Percentiles rank a stretch among this genome's conserved stretches.
Conservation (phyloP, 2,329 filamentous ascomycete genomes). For the Endothia cerciana region DNA sequence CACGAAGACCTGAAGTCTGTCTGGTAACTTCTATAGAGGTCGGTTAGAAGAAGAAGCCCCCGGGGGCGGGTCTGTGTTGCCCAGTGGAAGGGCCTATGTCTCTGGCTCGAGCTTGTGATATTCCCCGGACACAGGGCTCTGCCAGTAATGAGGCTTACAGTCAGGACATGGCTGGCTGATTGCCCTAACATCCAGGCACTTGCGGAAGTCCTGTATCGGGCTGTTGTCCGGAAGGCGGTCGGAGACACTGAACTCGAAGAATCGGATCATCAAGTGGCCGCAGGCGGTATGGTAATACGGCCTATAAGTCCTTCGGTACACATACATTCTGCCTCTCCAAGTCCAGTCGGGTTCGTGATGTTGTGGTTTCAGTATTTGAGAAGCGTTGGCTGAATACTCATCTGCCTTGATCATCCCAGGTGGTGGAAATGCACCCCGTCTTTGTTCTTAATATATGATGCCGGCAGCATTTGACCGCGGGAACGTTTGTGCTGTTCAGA, state of each 20-base stretch:
- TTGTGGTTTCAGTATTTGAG: too few species aligned
- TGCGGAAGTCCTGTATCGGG: neutral
- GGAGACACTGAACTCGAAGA: conserved; percentile 5
- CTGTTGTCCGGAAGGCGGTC: neutral
- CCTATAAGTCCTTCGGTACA: conserved; percentile 1
- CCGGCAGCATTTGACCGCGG: too few species aligned
- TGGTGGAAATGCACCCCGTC: too few species aligned
- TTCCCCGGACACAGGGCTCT: conserved; percentile 1
- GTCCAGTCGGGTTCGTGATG: too few species aligned
- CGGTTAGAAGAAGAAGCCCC: neutral
- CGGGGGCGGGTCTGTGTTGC: neutral
- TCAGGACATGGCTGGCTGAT: conserved; percentile 1
- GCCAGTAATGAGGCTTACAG: neutral
- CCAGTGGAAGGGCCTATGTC: neutral
- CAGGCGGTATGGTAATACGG: conserved; percentile 1
- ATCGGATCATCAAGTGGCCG: conserved; percentile 11
- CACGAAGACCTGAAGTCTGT: neutral
- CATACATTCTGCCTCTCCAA: neutral
- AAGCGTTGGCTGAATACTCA: too few species aligned
- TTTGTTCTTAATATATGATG: too few species aligned
- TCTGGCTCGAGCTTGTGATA: neutral
- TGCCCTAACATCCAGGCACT: neutral
- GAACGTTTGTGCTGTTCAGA: too few species aligned
- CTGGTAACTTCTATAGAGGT: neutral
- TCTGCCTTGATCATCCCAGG: too few species aligned